These are phyloP conservation scores for Pleurotus pulmonarius DNA, from an alignment of 768 basidiomycete genomes.

Conservation along the genomic window DNA sequence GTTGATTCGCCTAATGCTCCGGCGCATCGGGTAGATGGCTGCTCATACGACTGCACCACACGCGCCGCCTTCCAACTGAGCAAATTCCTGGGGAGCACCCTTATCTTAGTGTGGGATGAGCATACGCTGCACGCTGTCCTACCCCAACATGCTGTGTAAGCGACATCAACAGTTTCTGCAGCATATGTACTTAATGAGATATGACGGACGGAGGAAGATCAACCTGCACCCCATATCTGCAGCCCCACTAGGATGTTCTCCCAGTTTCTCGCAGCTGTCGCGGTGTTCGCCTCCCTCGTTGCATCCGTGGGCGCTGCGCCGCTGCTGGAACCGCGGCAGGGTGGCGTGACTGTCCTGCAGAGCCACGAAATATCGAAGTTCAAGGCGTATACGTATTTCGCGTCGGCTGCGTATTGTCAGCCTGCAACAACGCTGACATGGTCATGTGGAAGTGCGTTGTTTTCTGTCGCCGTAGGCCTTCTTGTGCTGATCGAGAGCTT, in stretches of 20 bases:
- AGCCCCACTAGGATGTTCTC: neutral
- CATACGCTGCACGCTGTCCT: neutral
- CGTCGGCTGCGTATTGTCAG: slow-evolving; percentile 9
- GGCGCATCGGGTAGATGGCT: no score
- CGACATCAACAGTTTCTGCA: neutral
- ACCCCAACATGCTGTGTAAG: neutral
- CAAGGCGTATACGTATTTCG: slow-evolving; percentile 36
- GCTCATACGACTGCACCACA: no score
- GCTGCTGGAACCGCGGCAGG: slow-evolving; percentile 16
- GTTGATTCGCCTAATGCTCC: no score
- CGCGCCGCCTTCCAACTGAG: no score
- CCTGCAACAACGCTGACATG: slow-evolving; percentile 3
- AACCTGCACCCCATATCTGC: neutral
- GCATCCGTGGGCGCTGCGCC: neutral
- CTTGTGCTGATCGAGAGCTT: neutral
- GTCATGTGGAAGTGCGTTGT: slow-evolving; percentile 9
- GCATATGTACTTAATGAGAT: neutral
- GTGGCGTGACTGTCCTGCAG: slow-evolving; percentile 31
- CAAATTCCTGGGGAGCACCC: no score
- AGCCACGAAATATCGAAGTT: slow-evolving; percentile 37
- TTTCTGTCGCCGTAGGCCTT: neutral
- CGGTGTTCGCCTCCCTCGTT: neutral
- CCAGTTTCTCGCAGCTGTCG: neutral
- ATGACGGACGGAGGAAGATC: neutral
- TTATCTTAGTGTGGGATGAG: no score